Evolutionary conservation across 73 alveolate species (phyloP), one percentile per base, ranked within the genome.

Genomic region (Stentor coeruleus): DNA sequence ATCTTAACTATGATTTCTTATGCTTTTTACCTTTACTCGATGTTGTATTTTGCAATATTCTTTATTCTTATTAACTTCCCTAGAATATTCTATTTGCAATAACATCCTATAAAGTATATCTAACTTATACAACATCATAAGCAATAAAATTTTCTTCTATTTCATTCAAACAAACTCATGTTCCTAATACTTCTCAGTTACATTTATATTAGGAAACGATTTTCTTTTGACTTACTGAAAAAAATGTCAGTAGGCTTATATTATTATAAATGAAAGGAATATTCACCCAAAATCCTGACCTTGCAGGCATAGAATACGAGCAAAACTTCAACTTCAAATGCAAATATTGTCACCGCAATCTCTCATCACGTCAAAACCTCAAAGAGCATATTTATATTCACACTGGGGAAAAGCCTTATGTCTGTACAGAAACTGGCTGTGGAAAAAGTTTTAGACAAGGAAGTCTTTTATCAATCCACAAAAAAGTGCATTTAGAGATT

Each of bases 351-450:
- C n/a, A 26, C n/a, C 26, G 37, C 2, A 66, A 2, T 1, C 41
- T 66, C n/a, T 66, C 40, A 1, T 66, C 79, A 20, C 26, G 40
- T 0, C 79, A 66, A 2, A 94, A 92, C 82, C 74, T 94, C 60
- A 86, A 90, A 82, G 93, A 96, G 0, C 98, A 94, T 85, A 42
- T 89, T 76, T 77, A 96, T 36, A 92, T 87, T 37, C 98, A 94
- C 82, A 94, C 98, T 4, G 98, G 98, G 3, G 98, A 94, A 85
- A 91, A 90, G 41, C 98, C 98, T 35, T 94, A 94, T 82, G 88
- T 89, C 4, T 91, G 97, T 40, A 81, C 87, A 20, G 81, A 55
- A 39, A 93, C 96, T 2, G 97, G 97, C 77, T 91, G 97, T 59
- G 59, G 74, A 55, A 88, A 91, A 82, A 89, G 95, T 79, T 91